Percentiles rank a stretch among this genome's conserved stretches.
These are phyloP conservation scores for Sechiopsis laciniata DNA, from an alignment of 306 rosid genomes.

Conservation along the genomic window DNA sequence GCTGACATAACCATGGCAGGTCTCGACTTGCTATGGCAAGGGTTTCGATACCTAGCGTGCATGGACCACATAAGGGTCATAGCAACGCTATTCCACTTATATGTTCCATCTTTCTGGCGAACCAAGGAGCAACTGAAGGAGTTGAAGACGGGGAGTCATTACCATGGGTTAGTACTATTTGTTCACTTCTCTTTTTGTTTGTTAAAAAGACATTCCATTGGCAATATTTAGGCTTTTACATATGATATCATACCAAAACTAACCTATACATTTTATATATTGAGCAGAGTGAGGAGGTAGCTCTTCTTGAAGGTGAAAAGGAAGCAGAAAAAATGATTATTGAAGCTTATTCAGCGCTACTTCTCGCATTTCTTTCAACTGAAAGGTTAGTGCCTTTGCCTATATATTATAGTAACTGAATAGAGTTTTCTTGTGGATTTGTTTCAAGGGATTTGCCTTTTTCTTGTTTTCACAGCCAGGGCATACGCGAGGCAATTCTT, in stretches of 20 bases:
- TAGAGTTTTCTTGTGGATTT: constrained; percentile 12
- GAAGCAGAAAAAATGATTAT: constrained; percentile 81
- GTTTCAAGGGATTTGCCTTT: constrained; percentile 11
- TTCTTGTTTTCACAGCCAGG: constrained; percentile 32
- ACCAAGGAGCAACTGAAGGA: constrained; percentile 72
- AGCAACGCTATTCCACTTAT: constrained; percentile 49
- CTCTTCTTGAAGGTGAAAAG: constrained; percentile 77
- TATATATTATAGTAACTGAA: neutral
- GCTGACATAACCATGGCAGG: constrained; percentile 26
- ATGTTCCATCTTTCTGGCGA: constrained; percentile 88
- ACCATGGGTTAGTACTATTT: constrained; percentile 44
- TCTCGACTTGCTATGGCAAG: constrained; percentile 49
- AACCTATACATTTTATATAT: constrained; percentile 27
- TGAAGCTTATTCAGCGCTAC: constrained; percentile 53
- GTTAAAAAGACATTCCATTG: neutral
- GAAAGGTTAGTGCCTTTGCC: constrained; percentile 36
- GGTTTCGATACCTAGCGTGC: constrained; percentile 35
- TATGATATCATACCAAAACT: neutral
- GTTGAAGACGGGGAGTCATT: constrained; percentile 49
- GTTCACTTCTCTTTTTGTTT: neutral
- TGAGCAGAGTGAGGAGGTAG: constrained; percentile 69
- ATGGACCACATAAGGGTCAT: constrained; percentile 44
- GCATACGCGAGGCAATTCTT: constrained; percentile 39
- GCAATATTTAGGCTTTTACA: neutral
- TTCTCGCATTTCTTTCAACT: constrained; percentile 56